Base-by-base conservation (phyloP, 106 monocot species). In the Acanthochlamys bracteata region DNA sequence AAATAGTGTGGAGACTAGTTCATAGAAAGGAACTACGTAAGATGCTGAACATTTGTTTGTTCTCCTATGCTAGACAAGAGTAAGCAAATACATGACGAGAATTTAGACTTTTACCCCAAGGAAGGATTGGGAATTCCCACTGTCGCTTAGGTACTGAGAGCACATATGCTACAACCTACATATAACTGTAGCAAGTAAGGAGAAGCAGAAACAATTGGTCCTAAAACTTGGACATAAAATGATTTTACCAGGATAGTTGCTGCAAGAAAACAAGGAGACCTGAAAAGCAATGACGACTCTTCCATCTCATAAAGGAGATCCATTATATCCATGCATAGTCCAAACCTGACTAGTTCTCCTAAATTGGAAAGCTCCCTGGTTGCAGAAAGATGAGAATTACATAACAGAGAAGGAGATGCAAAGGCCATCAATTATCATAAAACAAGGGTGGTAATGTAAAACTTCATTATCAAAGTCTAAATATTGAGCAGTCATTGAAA, bases 101-200 rank as follows among this genome's bases (percentile, higher is more conserved):
- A n/a, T n/a, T n/a, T n/a, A n/a, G n/a, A n/a, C n/a, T n/a, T 22
- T 71, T 78, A 94, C 94, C 89, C 94, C 94, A 94, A 54, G 89
- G 93, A 79, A 94, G 83, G 66, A 94, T 39, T 40, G 89, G 94
- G 58, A 89, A 94, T 39, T 86, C 94, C 77, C 74, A 84, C 42
- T 26, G 65, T 47, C 86, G 83, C 67, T 76, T 82, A 52, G 86
- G 89, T 20, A 86, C 79, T 42, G 81, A 76, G n/a, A 94, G 72
- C 56, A 79, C 33, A 66, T 94, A 94, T 24, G 86, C 78, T 49
- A 76, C 47, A 40, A 85, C 84, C 93, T 94, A 76, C 67, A 80
- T 15, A 63, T 15, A 63, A 26, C 3, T 42, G 14, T 47, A 61
- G 40, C 16, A 15, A 49, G 49, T 11, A 24, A 47, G 17, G 10